These are phyloP conservation scores for Hypoxylon sp. DNA, from an alignment of 2,329 filamentous ascomycete species.

Conservation along the genomic window DNA sequence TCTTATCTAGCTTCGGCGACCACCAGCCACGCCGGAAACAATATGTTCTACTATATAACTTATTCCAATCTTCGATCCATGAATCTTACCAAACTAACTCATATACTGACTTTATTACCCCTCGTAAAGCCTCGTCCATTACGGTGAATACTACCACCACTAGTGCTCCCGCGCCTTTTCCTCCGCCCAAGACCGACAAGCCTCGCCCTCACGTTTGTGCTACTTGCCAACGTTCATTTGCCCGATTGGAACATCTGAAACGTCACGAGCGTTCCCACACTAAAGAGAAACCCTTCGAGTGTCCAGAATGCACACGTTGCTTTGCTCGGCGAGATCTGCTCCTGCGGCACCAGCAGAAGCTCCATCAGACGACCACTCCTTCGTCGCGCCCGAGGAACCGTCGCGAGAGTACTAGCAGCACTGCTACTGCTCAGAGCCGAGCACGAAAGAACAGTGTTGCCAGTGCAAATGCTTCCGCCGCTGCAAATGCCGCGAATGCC, in stretches of 20 bases:
- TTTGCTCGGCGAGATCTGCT: slow-evolving; percentile 95
- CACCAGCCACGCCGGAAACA: slow-evolving; percentile 26
- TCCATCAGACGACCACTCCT: slow-evolving; percentile 92
- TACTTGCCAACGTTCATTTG: slow-evolving; percentile 93
- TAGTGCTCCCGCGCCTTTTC: slow-evolving; percentile 63
- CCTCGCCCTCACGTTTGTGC: slow-evolving; percentile 93
- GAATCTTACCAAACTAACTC: slow-evolving; percentile 32
- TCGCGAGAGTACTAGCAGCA: slow-evolving; percentile 87
- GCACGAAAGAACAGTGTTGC: slow-evolving; percentile 95
- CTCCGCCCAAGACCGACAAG: slow-evolving; percentile 96
- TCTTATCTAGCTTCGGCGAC: slow-evolving; percentile 35
- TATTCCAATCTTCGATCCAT: slow-evolving; percentile 10
- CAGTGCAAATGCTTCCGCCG: slow-evolving; percentile 63
- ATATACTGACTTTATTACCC: slow-evolving; percentile 45
- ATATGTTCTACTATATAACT: slow-evolving; percentile 17
- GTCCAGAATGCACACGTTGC: slow-evolving; percentile 92
- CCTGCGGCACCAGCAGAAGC: slow-evolving; percentile 96
- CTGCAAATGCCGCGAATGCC: slow-evolving; percentile 61
- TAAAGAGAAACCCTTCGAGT: slow-evolving; percentile 97
- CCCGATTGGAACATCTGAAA: slow-evolving; percentile 95
- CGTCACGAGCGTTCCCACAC: slow-evolving; percentile 83
- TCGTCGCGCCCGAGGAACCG: slow-evolving; percentile 89
- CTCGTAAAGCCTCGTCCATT: slow-evolving; percentile 58
- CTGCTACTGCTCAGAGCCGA: slow-evolving; percentile 75
- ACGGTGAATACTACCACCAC: slow-evolving; percentile 54